Base-by-base conservation (phyloP, 2,329 filamentous ascomycete genomes). In the Hymenoscyphus infarciens region DNA sequence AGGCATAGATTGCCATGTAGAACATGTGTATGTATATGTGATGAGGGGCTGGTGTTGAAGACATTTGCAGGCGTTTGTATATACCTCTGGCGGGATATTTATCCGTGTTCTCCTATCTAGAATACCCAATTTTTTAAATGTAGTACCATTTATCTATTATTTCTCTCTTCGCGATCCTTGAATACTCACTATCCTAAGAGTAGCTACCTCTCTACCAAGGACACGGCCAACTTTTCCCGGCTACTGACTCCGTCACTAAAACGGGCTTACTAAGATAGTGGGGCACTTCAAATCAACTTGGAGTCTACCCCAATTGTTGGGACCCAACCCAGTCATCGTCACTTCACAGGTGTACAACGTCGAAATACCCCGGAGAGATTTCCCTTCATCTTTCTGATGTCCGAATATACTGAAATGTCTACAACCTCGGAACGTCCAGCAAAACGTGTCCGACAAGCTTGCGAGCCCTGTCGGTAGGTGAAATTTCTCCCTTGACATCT, bases 381-480 rank as follows among this genome's bases (percentile, higher is more conserved):
- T 11, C 35, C 35, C 29, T 31, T 38, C 11, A 4, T 15, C 13
- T 5, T 4, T 16, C 13, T 5, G 19, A 52, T 13, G 10, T 8
- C n/a, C 10, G 25, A 13, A 52, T 22, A 25, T 13, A 52, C 4
- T 10, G 13, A 2, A 35, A 57, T 57, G 55, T 35, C 55, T 3
- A 66, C 69, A 64, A 67, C 67, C 33, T 66, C 59, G 29, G 70
- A 71, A 62, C 69, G 71, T n/a, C 71, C 71, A 29, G 66, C 70
- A 15, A 73, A 73, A 61, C 68, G 72, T 31, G 62, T 71, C 39
- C 64, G 71, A 22, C 72, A 73, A 68, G 75, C 75, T 42, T 76
- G 75, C 63, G 75, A 75, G 61, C 74, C 74, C 7, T 76, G 75
- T 64, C 70, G 75, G 75, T 75, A 66, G 61, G 70, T 22, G 42